phyloP scores from a whole-genome alignment of 2,329 filamentous ascomycete genomes.

The Trichoderma sp. region DNA sequence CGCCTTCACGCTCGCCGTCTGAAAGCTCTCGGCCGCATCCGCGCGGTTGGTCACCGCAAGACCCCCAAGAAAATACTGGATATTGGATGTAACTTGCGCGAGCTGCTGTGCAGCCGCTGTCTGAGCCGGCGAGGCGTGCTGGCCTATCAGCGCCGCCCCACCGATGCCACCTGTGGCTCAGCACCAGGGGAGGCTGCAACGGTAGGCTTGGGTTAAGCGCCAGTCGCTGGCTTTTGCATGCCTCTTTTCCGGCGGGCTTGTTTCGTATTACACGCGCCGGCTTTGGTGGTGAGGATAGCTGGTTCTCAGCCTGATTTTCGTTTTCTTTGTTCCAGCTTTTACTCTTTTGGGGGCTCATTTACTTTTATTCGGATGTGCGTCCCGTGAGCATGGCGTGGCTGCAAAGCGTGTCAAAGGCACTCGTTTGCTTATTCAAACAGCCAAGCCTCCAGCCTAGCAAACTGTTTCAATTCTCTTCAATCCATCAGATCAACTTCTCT shows the following conservation, averaged over 20 bases:
- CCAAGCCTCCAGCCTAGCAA: background rate
- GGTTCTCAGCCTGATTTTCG: background rate
- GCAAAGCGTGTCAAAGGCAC: background rate
- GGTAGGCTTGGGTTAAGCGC: background rate
- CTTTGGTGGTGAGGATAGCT: background rate
- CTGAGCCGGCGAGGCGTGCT: slow-evolving; percentile 22
- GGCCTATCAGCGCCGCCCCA: slow-evolving; percentile 31
- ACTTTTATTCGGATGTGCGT: background rate
- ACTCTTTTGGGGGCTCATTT: background rate
- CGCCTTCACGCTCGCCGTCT: background rate
- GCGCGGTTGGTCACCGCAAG: slow-evolving; percentile 3
- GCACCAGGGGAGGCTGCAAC: background rate
- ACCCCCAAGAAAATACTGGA: background rate
- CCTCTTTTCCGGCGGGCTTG: background rate
- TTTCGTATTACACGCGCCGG: background rate
- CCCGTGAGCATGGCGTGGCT: background rate
- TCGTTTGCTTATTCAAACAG: background rate
- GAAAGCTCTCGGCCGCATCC: slow-evolving; percentile 1
- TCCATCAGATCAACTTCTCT: background rate
- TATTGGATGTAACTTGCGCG: background rate
- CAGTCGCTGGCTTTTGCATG: background rate
- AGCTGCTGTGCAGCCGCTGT: slow-evolving; percentile 21
- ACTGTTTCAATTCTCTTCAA: background rate
- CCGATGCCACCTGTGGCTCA: slow-evolving; percentile 20
- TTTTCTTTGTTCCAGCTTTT: background rate